Evolutionary conservation across 257 asterid genomes (phyloP).

Genomic region (Ophiorrhiza pumila): DNA sequence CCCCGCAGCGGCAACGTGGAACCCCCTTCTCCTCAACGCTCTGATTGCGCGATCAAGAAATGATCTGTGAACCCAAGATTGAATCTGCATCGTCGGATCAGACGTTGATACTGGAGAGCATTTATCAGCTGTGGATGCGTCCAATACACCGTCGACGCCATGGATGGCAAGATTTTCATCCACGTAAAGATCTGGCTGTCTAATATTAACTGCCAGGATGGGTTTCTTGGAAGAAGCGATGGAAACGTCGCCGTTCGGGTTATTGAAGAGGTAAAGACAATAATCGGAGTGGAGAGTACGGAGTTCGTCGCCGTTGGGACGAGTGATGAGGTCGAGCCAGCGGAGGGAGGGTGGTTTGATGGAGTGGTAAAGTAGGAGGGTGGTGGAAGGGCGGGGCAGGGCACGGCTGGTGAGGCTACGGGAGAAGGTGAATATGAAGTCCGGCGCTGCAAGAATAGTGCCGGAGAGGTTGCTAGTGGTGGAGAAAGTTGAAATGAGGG

Average conservation of each 20-base stretch:
- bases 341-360: constrained; percentile 48
- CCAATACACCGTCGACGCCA: constrained; percentile 62
- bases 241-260: constrained; percentile 28
- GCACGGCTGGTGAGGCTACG: constrained; percentile 34
- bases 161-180: constrained; percentile 54
- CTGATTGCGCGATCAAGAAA: constrained; percentile 55
- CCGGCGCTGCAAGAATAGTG: constrained; percentile 62
- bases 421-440: constrained; percentile 52
- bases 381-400: constrained; percentile 53
- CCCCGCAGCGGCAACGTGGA: constrained; percentile 54
- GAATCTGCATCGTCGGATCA: constrained; percentile 22
- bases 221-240: constrained; percentile 47
- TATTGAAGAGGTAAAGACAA: constrained; percentile 51
- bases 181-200: constrained; percentile 66
- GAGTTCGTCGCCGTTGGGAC: constrained; percentile 39
- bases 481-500: constrained; percentile 40
- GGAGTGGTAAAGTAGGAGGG: constrained; percentile 63
- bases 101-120: constrained; percentile 30
- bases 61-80: constrained; percentile 25
- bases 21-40: constrained; percentile 50
- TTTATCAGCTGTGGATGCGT: constrained; percentile 42
- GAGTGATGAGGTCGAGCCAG: constrained; percentile 38
- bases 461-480: constrained; percentile 50
- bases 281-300: constrained; percentile 42
- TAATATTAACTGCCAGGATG: constrained; percentile 37